Conservation (phyloP, 441 rosid species). For the Manihot esculenta region DNA sequence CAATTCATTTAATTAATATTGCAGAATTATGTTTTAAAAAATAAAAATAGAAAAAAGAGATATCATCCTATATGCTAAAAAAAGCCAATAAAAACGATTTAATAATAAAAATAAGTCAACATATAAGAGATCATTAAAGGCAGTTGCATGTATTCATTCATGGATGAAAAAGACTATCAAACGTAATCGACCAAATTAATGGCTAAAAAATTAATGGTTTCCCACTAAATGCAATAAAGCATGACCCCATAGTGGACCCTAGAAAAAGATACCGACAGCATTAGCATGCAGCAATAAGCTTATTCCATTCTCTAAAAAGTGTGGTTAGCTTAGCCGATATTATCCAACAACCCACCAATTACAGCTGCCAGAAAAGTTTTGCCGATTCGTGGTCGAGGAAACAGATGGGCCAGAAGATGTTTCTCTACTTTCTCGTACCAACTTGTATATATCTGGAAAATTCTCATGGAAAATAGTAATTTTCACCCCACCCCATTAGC, state of each 20-base stretch:
- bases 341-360: conserved; percentile 2
- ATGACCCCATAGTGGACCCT: neutral
- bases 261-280: neutral
- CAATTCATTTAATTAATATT: too few relatives aligned
- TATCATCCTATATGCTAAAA: too few relatives aligned
- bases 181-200: conserved; percentile 5
- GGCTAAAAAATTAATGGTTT: neutral
- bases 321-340: conserved; percentile 9
- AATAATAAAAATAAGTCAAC: too few relatives aligned
- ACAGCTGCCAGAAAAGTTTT: neutral
- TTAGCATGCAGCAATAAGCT: neutral
- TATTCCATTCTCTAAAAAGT: neutral
- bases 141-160: neutral
- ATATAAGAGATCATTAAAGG: neutral
- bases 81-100: too few relatives aligned
- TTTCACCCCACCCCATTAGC: too few relatives aligned
- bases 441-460: neutral
- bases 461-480: neutral
- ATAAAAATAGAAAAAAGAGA: too few relatives aligned
- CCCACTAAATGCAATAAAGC: neutral
- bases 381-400: neutral
- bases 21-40: too few relatives aligned
- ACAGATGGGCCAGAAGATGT: neutral
- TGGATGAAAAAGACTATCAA: neutral
- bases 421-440: neutral